Percentiles rank a stretch among this genome's conserved stretches.
phyloP scores from a whole-genome alignment of 192 early-diverging fungal species.

The Anaeromyces robustus region DNA sequence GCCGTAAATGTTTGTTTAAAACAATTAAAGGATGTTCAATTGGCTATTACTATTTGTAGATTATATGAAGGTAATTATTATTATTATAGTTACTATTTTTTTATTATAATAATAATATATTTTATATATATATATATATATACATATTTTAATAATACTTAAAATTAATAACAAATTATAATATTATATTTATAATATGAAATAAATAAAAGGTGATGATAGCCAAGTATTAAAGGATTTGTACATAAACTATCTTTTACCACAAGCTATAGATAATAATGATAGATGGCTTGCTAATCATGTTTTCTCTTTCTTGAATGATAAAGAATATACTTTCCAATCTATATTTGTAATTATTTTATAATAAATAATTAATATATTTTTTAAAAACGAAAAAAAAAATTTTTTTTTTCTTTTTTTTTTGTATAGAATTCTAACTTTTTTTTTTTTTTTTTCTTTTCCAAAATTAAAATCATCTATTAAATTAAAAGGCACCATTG shows the following conservation, averaged over 20 bases:
- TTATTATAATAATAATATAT: too few species aligned
- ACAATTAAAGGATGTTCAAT: slow-evolving; percentile 76
- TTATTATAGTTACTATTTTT: too few species aligned
- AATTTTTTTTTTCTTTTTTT: not conserved
- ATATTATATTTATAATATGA: too few species aligned
- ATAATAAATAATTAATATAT: not conserved
- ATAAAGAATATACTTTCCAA: slow-evolving; percentile 36
- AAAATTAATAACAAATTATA: too few species aligned
- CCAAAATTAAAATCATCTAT: too few species aligned
- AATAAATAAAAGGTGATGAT: slow-evolving; percentile 27
- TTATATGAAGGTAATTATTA: slow-evolving; percentile 63
- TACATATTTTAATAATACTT: not conserved
- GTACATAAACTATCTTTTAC: slow-evolving; percentile 25
- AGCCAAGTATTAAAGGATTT: slow-evolving; percentile 35
- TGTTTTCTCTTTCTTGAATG: slow-evolving; percentile 35
- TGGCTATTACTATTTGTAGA: slow-evolving; percentile 81
- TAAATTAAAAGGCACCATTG: slow-evolving; percentile 16
- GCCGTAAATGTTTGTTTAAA: slow-evolving; percentile 84
- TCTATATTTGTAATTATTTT: slow-evolving; percentile 31
- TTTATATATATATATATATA: slow-evolving; percentile 9
- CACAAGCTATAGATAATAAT: slow-evolving; percentile 27
- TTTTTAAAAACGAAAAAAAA: too few species aligned
- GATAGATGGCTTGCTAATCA: slow-evolving; percentile 52
- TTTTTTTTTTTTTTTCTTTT: too few species aligned
- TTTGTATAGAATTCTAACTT: slow-evolving; percentile 5